phyloP scores from a whole-genome alignment of 2,329 filamentous ascomycete species.

The Neonectria neomacrospora region DNA sequence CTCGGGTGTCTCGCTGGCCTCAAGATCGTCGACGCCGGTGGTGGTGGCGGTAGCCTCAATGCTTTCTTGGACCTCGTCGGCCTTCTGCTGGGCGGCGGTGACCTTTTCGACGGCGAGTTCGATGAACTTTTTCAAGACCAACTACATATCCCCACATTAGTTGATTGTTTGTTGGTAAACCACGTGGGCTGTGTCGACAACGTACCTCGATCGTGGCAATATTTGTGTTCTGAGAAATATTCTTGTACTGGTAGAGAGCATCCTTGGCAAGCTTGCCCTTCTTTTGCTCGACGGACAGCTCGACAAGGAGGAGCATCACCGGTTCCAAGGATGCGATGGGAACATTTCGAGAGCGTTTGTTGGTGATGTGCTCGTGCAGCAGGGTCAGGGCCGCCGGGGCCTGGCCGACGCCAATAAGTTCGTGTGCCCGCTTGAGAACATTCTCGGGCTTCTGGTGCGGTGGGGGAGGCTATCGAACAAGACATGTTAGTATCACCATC shows the following conservation, averaged over 20 bases:
- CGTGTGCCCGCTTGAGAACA: constrained; percentile 97
- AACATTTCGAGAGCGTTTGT: constrained; percentile 96
- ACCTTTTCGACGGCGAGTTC: constrained; percentile 97
- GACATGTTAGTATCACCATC: constrained; percentile 44
- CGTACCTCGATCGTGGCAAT: constrained; percentile 94
- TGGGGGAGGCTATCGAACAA: constrained; percentile 79
- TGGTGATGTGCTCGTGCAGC: constrained; percentile 99
- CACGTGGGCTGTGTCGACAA: constrained; percentile 21
- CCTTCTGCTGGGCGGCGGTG: constrained; percentile 93
- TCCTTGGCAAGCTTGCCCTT: constrained; percentile 99
- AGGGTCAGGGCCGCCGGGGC: constrained; percentile 90
- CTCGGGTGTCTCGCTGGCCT: constrained; percentile 97
- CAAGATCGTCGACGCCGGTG: constrained; percentile 89
- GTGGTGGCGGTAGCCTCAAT: constrained; percentile 75
- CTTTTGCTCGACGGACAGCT: constrained; percentile 95
- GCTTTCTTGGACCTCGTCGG: constrained; percentile 90
- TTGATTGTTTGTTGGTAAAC: constrained; percentile 21
- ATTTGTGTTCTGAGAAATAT: constrained; percentile 99
- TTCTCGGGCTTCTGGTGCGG: constrained; percentile 98
- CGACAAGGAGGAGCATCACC: constrained; percentile 97
- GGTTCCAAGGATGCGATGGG: constrained; percentile 96
- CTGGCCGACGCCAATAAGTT: constrained; percentile 98
- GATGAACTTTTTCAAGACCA: constrained; percentile 98
- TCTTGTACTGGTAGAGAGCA: constrained; percentile 99
- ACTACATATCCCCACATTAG: constrained; percentile 56